Percentiles rank a stretch among this genome's conserved stretches.
Conservation (phyloP, 2,329 filamentous ascomycete species). For the Exophiala bonariae region DNA sequence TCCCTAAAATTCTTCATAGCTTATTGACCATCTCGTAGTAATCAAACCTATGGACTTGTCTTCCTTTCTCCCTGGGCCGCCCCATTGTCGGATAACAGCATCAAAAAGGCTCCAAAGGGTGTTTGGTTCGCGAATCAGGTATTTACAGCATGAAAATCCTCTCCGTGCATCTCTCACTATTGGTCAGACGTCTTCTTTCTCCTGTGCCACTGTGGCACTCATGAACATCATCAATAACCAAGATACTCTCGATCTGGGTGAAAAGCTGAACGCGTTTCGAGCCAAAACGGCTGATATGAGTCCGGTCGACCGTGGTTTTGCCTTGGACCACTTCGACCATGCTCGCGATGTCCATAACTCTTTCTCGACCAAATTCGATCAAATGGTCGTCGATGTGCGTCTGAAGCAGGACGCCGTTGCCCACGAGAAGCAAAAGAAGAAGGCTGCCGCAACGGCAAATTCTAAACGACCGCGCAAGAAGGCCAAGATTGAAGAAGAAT, state of each 20-base stretch:
- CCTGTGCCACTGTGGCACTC: conserved; percentile 88
- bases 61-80: conserved; percentile 77
- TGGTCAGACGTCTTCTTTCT: conserved; percentile 71
- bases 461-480: conserved; percentile 32
- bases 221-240: conserved; percentile 93
- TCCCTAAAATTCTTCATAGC: conserved; percentile 2
- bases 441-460: conserved; percentile 21
- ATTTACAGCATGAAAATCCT: conserved; percentile 21
- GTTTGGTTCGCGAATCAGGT: conserved; percentile 97
- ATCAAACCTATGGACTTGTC: conserved; percentile 80
- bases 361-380: conserved; percentile 62
- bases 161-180: conserved; percentile 7
- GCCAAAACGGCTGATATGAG: conserved; percentile 66
- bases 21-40: conserved; percentile 43
- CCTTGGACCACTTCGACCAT: conserved; percentile 71
- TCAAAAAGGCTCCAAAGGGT: conserved; percentile 58
- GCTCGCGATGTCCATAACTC: conserved; percentile 85
- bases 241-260: conserved; percentile 64
- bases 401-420: conserved; percentile 55
- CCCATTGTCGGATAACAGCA: conserved; percentile 52
- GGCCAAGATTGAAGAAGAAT: conserved; percentile 42
- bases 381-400: conserved; percentile 26
- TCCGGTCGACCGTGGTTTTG: conserved; percentile 72
- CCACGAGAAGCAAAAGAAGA: conserved; percentile 35
- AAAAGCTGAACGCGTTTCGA: conserved; percentile 72